Conservation (phyloP, 1,139 yeast species). For the Schwanniomyces etchellsii region DNA sequence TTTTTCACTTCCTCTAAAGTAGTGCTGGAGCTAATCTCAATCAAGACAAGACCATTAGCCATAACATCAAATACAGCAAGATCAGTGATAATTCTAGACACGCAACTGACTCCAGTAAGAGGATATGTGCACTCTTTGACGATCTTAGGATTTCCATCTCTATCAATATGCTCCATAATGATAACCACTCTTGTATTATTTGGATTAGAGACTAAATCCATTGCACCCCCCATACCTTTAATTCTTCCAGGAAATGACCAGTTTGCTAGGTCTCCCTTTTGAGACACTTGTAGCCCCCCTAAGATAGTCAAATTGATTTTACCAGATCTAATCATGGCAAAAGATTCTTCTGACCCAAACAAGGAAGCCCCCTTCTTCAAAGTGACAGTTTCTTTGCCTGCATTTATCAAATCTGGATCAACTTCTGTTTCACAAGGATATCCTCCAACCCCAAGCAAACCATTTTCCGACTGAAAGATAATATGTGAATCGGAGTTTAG, state of each 20-base stretch:
- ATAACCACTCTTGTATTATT: constrained; percentile 41
- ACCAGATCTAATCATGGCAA: constrained; percentile 46
- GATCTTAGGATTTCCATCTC: constrained; percentile 43
- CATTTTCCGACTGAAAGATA: constrained; percentile 44
- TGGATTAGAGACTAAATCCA: constrained; percentile 49
- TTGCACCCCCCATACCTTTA: constrained; percentile 55
- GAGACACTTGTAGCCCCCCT: constrained; percentile 47
- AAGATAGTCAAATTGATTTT: constrained; percentile 39
- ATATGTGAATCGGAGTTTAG: constrained; percentile 32
- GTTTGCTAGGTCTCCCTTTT: constrained; percentile 44
- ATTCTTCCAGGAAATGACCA: constrained; percentile 49
- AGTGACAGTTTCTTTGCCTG: constrained; percentile 49
- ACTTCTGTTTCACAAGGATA: constrained; percentile 39
- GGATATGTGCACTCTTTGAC: constrained; percentile 39
- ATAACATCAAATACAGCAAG: constrained; percentile 44
- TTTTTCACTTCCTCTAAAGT: no score
- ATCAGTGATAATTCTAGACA: constrained; percentile 42
- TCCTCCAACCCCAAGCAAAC: constrained; percentile 45
- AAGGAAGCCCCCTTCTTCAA: constrained; percentile 39
- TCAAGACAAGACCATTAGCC: constrained; percentile 27
- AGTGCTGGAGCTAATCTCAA: no score
- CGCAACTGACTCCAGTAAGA: constrained; percentile 42
- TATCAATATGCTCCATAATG: constrained; percentile 44
- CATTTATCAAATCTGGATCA: constrained; percentile 45
- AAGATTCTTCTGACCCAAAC: constrained; percentile 47